Base-by-base conservation (phyloP, 2,329 filamentous ascomycete species). In the Aspergillus sp. region DNA sequence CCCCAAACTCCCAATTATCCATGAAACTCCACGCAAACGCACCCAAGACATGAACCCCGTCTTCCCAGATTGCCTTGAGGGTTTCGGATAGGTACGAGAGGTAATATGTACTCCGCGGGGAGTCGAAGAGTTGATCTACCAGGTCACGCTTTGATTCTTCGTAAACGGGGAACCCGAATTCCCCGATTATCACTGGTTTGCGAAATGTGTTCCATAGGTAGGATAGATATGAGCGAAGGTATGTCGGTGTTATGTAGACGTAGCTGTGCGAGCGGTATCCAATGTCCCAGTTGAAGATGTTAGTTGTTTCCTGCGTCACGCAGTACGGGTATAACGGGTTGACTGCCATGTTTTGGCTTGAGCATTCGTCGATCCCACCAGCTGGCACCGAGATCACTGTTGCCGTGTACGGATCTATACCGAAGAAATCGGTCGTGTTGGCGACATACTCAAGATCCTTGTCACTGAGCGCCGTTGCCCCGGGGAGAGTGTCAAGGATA, bases 181-280 rank as follows among this genome's bases (percentile, higher is more conserved):
- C 84, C 6, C 79, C 77, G 40, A 78, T 66, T 4, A 77, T 44
- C 5, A 86, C 49, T 81, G 80, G 0, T 70, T 67, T 33, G 3
- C 71, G 77, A 75, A 81, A 88, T 0, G 81, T 86, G 68, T 86
- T 86, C 76, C 80, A 84, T 2, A 88, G 71, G 64, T 86, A 87
- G 61, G 75, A 80, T 4, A 88, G 77, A 62, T 84, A 86, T 2
- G 76, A 77, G 4, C 70, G 68, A 30, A 73, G 62, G 39, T 71
- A 65, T 1, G 65, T 68, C 0, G 84, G 85, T 0, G 85, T 82
- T 34, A 82, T 80, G 69, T 86, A 85, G n/a, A 83, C 79, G 64
- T 85, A 84, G 2, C 76, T 76, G 34, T 83, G 73, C 2, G 82
- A 84, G 12, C 77, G 74, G 60, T 85, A 84, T 19, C 84, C 84